Evolutionary conservation across 495 filamentous ascomycete genomes (phyloP).

Genomic region (Neurospora intermedia): DNA sequence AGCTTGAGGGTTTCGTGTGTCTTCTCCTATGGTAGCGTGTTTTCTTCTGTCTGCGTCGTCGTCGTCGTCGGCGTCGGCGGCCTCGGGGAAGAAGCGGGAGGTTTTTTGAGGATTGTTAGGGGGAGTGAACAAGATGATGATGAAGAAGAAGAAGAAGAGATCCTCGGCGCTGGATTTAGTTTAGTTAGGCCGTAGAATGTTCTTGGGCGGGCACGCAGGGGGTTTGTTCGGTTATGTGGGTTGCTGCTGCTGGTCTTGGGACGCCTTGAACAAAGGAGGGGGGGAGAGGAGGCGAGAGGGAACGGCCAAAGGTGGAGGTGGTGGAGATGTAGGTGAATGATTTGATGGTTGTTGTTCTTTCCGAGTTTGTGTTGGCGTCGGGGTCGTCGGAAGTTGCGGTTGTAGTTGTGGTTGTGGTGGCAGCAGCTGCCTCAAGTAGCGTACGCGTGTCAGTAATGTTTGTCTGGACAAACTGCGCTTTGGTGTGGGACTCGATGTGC

Average conservation of each 20-base stretch:
- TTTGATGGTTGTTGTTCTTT: background rate
- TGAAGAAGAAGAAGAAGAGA: background rate
- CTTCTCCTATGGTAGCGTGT: constrained; percentile 3
- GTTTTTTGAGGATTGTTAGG: constrained; percentile 16
- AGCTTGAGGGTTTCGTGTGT: constrained; percentile 25
- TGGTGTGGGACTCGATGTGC: constrained; percentile 16
- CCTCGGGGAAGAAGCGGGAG: constrained; percentile 23
- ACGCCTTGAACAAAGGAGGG: background rate
- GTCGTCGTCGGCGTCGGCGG: constrained; percentile 24
- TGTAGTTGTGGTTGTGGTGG: background rate
- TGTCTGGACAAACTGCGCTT: constrained; percentile 17
- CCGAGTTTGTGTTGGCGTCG: background rate
- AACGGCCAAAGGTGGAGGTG: constrained; percentile 20
- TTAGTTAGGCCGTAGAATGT: constrained; percentile 26
- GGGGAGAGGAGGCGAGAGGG: constrained; percentile 10
- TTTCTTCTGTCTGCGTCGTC: constrained; percentile 9
- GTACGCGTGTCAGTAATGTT: constrained; percentile 17
- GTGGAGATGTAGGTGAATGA: constrained; percentile 22
- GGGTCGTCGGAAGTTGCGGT: background rate
- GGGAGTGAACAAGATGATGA: no score
- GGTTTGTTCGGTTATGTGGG: constrained; percentile 19
- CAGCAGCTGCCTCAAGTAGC: constrained; percentile 11
- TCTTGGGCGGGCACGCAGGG: constrained; percentile 14
- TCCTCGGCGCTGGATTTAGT: constrained; percentile 21
- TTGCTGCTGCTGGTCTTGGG: constrained; percentile 12